Percentiles rank a stretch among this genome's conserved stretches.
Conservation (phyloP, 2,329 filamentous ascomycete species). For the Ophiocordyceps camponoti-leonardi region DNA sequence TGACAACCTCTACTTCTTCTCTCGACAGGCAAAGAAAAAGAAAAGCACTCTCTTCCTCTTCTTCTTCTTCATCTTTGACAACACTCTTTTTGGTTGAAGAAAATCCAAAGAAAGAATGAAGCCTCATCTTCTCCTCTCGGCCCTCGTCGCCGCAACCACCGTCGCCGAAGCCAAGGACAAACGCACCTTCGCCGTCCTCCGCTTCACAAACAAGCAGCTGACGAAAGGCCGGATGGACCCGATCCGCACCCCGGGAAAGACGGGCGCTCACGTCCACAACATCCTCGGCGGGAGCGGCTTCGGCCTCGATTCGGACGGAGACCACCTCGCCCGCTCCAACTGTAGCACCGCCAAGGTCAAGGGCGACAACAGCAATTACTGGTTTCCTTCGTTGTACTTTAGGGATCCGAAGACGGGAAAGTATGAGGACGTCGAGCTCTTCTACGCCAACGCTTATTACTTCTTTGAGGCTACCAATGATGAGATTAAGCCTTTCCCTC, state of each 20-base stretch:
- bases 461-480: conserved; percentile 50
- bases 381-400: conserved; percentile 58
- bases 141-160: conserved; percentile 20
- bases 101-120: too few species aligned
- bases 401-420: conserved; percentile 41
- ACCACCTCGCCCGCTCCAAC: conserved; percentile 38
- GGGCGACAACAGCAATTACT: conserved; percentile 59
- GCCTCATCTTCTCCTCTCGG: conserved; percentile 8
- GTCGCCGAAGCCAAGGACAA: conserved; percentile 22
- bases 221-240: conserved; percentile 49
- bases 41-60: background rate
- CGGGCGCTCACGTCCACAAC: conserved; percentile 49
- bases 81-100: too few species aligned
- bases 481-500: conserved; percentile 50
- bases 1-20: conserved; percentile 2
- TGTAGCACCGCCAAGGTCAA: conserved; percentile 56
- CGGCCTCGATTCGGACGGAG: conserved; percentile 40
- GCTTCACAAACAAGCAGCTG: conserved; percentile 49
- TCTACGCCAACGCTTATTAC: conserved; percentile 66
- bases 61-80: too few species aligned
- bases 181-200: conserved; percentile 50
- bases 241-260: conserved; percentile 42
- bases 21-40: too few species aligned
- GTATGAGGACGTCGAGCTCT: conserved; percentile 48
- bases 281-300: conserved; percentile 58